Conservation (phyloP, 495 filamentous ascomycete genomes). For the Chaetomium tenue region DNA sequence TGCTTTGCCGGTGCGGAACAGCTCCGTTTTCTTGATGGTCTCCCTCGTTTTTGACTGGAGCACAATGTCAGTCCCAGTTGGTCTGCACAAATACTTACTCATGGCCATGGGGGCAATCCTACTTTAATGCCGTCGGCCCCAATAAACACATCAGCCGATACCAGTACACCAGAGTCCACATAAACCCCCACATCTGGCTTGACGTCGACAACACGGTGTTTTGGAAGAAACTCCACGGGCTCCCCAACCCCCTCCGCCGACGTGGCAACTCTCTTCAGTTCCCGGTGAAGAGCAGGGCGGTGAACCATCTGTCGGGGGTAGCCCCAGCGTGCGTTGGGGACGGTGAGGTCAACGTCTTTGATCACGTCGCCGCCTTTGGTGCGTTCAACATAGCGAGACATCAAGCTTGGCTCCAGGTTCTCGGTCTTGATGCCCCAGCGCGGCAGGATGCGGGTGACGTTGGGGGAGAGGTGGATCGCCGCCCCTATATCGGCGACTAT, state of each 20-base stretch:
- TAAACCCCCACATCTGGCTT: conserved; percentile 46
- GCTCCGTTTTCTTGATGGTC: conserved; percentile 34
- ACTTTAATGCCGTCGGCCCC: conserved; percentile 43
- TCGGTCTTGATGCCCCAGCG: conserved; percentile 44
- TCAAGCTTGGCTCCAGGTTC: conserved; percentile 33
- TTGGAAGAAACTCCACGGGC: conserved; percentile 41
- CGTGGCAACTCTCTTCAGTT: conserved; percentile 46
- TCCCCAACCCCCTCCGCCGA: conserved; percentile 37
- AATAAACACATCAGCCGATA: conserved; percentile 42
- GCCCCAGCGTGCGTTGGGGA: conserved; percentile 46
- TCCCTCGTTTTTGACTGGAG: conserved; percentile 36
- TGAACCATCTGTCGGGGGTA: conserved; percentile 55
- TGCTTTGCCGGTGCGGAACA: conserved; percentile 53
- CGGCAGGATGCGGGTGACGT: conserved; percentile 50
- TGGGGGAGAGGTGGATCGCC: conserved; percentile 56
- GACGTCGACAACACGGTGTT: conserved; percentile 43
- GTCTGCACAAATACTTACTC: too few species aligned
- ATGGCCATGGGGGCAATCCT: conserved; percentile 25
- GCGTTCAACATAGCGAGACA: conserved; percentile 41
- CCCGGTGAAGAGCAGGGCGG: conserved; percentile 50
- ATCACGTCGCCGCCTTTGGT: conserved; percentile 32
- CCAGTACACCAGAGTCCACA: conserved; percentile 38
- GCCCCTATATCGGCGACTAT: conserved; percentile 56
- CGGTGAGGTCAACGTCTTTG: conserved; percentile 35
- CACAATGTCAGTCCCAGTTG: background rate